phyloP scores from a whole-genome alignment of 2,329 filamentous ascomycete genomes.

The Botrytis paeoniae region DNA sequence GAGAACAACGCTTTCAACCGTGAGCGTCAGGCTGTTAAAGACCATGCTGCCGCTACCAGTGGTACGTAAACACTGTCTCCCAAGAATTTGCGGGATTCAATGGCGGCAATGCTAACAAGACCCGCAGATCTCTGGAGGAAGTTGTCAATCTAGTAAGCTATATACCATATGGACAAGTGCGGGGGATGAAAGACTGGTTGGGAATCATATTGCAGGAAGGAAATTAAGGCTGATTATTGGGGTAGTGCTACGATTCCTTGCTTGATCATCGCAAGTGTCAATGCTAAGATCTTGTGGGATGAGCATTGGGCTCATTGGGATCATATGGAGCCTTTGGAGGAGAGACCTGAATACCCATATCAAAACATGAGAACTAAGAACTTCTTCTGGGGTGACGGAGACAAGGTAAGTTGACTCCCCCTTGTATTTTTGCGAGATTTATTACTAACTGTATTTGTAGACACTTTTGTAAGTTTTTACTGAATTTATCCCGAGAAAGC shows the following conservation, averaged over 20 bases:
- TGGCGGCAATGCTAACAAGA: slow-evolving; percentile 32
- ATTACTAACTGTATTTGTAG: slow-evolving; percentile 40
- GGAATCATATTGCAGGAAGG: background rate
- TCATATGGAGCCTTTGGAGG: slow-evolving; percentile 83
- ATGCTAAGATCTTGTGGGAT: slow-evolving; percentile 88
- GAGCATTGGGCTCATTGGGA: slow-evolving; percentile 97
- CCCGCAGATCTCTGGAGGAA: slow-evolving; percentile 84
- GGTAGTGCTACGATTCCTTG: slow-evolving; percentile 70
- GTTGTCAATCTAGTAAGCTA: slow-evolving; percentile 86
- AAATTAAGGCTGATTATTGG: slow-evolving; percentile 23
- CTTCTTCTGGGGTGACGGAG: slow-evolving; percentile 90
- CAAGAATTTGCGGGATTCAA: background rate
- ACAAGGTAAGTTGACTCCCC: slow-evolving; percentile 65
- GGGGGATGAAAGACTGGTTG: background rate
- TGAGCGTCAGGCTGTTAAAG: slow-evolving; percentile 85
- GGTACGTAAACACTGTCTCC: slow-evolving; percentile 54
- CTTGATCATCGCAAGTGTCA: slow-evolving; percentile 69
- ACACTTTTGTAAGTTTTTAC: slow-evolving; percentile 61
- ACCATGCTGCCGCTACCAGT: slow-evolving; percentile 80
- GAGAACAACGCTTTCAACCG: slow-evolving; percentile 90
- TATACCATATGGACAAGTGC: background rate
- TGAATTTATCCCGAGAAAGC: slow-evolving; percentile 1
- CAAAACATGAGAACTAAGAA: slow-evolving; percentile 98
- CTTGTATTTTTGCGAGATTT: slow-evolving; percentile 20
- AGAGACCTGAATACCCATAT: slow-evolving; percentile 91